Percentiles rank a stretch among this genome's conserved stretches.
phyloP scores from a whole-genome alignment of 1,139 yeast genomes.

The Schwanniomyces etchellsii region DNA sequence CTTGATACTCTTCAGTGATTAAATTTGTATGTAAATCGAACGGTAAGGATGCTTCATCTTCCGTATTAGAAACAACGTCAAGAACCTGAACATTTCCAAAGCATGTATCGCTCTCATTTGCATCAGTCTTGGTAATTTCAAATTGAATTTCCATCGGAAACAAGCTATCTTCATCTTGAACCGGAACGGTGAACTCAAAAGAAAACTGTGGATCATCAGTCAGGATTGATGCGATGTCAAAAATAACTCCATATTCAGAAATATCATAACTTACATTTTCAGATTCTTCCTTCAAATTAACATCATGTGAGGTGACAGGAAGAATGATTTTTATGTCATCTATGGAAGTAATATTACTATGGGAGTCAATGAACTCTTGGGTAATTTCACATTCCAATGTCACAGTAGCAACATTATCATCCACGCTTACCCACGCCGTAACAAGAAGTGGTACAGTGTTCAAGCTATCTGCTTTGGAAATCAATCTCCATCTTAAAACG shows the following conservation, averaged over 20 bases:
- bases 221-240: slow-evolving; percentile 45
- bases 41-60: slow-evolving; percentile 52
- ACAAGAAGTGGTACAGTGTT: slow-evolving; percentile 65
- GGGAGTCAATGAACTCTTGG: slow-evolving; percentile 29
- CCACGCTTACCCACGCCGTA: slow-evolving; percentile 78
- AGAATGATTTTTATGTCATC: slow-evolving; percentile 56
- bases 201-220: slow-evolving; percentile 61
- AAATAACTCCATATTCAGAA: slow-evolving; percentile 56
- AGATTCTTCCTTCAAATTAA: slow-evolving; percentile 47
- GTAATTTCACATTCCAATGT: slow-evolving; percentile 83
- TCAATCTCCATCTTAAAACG: slow-evolving; percentile 85
- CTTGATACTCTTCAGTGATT: slow-evolving; percentile 58
- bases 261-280: slow-evolving; percentile 44
- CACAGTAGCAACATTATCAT: slow-evolving; percentile 61
- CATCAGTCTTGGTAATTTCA: slow-evolving; percentile 26
- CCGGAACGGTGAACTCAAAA: slow-evolving; percentile 73
- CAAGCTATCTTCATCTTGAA: slow-evolving; percentile 72
- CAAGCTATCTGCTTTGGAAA: slow-evolving; percentile 54
- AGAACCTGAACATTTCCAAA: slow-evolving; percentile 37
- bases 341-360: slow-evolving; percentile 13
- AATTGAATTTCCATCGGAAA: slow-evolving; percentile 80
- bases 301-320: slow-evolving; percentile 59
- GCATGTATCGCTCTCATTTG: slow-evolving; percentile 34
- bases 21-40: slow-evolving; percentile 64
- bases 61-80: slow-evolving; percentile 36